phyloP scores from a whole-genome alignment of 352 stramenopile species.

The Pythium apleroticum region DNA sequence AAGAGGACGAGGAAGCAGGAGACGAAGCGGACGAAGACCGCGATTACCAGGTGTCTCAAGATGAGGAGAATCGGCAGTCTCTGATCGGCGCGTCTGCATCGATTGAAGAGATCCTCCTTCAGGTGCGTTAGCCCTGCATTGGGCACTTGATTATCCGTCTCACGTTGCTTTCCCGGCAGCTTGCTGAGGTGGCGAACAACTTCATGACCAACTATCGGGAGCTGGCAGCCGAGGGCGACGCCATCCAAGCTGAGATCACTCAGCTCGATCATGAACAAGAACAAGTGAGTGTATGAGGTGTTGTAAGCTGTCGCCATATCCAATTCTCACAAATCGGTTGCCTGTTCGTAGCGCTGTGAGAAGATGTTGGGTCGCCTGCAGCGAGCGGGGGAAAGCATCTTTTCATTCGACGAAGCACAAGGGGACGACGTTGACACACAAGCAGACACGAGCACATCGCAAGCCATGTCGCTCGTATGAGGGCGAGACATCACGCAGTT shows the following conservation, averaged over 20 bases:
- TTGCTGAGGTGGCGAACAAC: conserved; percentile 25
- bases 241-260: conserved; percentile 64
- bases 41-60: not conserved
- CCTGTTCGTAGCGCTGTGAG: conserved; percentile 14
- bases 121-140: not conserved
- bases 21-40: not conserved
- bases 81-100: conserved; percentile 13
- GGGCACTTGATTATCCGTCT: not conserved
- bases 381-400: conserved; percentile 22
- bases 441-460: conserved; percentile 2
- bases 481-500: not conserved
- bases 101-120: conserved; percentile 23
- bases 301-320: not conserved
- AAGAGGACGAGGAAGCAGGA: not conserved
- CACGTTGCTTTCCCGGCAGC: not conserved
- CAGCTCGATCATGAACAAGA: conserved; percentile 59
- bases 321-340: not conserved
- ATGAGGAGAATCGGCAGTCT: conserved; percentile 2
- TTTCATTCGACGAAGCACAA: conserved; percentile 14
- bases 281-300: conserved; percentile 27
- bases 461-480: conserved; percentile 5
- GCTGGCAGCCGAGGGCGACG: conserved; percentile 47
- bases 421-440: not conserved
- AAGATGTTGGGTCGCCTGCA: conserved; percentile 22
- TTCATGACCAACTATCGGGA: conserved; percentile 33